These are phyloP conservation scores for Colletotrichum brevisporum DNA, from an alignment of 2,329 filamentous ascomycete species.

Conservation along the genomic window DNA sequence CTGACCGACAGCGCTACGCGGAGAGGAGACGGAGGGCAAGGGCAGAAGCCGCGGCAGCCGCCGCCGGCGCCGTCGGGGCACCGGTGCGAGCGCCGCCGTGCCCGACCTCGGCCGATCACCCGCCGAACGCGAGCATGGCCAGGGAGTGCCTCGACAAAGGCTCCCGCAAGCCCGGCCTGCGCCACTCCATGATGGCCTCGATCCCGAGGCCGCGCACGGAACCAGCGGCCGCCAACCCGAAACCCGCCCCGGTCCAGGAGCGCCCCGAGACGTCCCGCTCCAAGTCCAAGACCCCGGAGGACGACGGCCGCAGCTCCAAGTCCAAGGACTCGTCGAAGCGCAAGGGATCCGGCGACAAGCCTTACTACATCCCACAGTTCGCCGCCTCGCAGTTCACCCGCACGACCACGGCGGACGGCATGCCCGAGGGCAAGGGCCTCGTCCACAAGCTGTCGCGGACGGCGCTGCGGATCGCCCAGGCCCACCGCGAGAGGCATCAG, in stretches of 20 bases:
- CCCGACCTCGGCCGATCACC: conserved; percentile 17
- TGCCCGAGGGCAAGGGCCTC: conserved; percentile 52
- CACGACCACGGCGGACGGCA: conserved; percentile 63
- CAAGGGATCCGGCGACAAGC: conserved; percentile 43
- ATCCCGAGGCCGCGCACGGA: conserved; percentile 3
- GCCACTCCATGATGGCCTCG: conserved; percentile 4
- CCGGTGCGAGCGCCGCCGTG: neutral
- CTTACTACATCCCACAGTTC: conserved; percentile 67
- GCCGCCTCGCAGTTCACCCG: conserved; percentile 69
- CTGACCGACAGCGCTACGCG: conserved; percentile 61
- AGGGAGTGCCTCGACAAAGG: conserved; percentile 29
- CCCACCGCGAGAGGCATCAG: conserved; percentile 53
- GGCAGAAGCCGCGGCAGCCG: conserved; percentile 43
- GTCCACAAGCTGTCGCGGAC: conserved; percentile 60
- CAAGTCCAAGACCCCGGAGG: conserved; percentile 40
- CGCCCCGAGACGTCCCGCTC: conserved; percentile 2
- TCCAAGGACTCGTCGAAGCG: conserved; percentile 25
- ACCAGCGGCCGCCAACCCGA: neutral
- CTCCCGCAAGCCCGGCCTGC: conserved; percentile 19
- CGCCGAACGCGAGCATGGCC: conserved; percentile 15
- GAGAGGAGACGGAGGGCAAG: conserved; percentile 51
- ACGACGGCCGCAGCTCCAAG: conserved; percentile 34
- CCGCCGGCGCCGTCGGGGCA: neutral
- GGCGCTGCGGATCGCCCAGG: conserved; percentile 58
- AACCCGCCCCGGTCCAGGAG: neutral